A percentile compares a stretch with the other conserved stretches of the same genome.
Conservation (phyloP, 169 alveolate genomes). For the Cryptosporidium muris region DNA sequence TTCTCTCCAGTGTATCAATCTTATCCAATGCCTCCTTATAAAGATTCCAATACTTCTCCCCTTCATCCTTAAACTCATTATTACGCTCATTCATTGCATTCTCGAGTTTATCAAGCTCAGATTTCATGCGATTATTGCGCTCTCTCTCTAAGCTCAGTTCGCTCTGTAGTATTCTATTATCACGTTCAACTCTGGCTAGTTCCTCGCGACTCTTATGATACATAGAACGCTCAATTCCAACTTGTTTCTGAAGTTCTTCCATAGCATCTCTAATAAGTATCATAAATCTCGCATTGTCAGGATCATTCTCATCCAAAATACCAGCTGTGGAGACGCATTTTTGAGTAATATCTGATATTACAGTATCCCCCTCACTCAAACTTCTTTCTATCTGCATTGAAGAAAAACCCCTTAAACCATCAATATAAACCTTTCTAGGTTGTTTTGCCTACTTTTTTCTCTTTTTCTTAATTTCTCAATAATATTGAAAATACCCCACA, state of each 20-base stretch:
- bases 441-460: too few relatives aligned
- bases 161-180: constrained; percentile 39
- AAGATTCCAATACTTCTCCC: constrained; percentile 39
- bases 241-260: constrained; percentile 68
- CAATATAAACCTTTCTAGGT: too few relatives aligned
- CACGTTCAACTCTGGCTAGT: constrained; percentile 28
- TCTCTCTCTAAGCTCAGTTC: constrained; percentile 57
- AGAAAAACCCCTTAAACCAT: too few relatives aligned
- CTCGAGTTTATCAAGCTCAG: constrained; percentile 45
- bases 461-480: too few relatives aligned
- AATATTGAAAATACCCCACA: too few relatives aligned
- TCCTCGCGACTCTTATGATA: constrained; percentile 62
- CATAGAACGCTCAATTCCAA: constrained; percentile 44
- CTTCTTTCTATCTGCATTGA: too few relatives aligned
- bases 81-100: constrained; percentile 29
- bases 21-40: constrained; percentile 61
- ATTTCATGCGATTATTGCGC: constrained; percentile 23
- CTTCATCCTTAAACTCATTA: neutral
- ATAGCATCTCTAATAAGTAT: constrained; percentile 54
- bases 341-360: too few relatives aligned
- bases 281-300: constrained; percentile 70
- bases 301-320: constrained; percentile 67
- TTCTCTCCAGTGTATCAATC: constrained; percentile 40
- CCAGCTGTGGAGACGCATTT: constrained; percentile 19
- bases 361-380: too few relatives aligned